Base-by-base conservation (phyloP, 352 stramenopile genomes). In the Thalassiosira sp. region DNA sequence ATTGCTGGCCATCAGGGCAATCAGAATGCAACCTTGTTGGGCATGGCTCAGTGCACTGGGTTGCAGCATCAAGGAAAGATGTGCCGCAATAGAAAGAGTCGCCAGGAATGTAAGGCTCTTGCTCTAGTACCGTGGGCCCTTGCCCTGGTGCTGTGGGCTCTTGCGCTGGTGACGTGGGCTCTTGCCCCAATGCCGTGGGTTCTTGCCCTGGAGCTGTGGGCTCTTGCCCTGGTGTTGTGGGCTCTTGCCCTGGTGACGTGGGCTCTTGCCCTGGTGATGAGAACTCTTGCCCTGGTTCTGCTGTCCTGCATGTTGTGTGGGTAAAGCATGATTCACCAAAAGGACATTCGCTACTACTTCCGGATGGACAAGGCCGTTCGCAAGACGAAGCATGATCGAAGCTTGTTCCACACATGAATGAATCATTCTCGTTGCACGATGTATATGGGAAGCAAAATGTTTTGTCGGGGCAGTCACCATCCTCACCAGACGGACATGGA, bases 361-460 rank as follows among this genome's bases (percentile, higher is more conserved):
- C 69, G 13, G 58, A 69, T 7, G 69, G 63, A 66, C 58, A 78
- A 45, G 69, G 69, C 20, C 61, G 58, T 27, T 52, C 25, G 25
- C 76, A 84, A 16, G 33, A 52, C 28, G 76, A 79, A 18, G 70
- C 76, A 52, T 79, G 62, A 27, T 84, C 68, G 57, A 84, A 76
- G 24, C 69, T 84, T 18, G 61, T 69, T 54, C 76, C 76, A 56
- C 76, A 84, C 76, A 84, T 84, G 51, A 84, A 84, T 10, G 68
- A 70, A 25, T 77, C 69, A 45, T 68, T 64, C 45, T 79, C 54
- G 24, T 77, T 49, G 53, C 76, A 84, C 6, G 69, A 51, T 43
- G 76, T 84, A 28, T 84, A 84, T n/a, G 76, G 76, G 22, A 74
- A 84, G 53, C 76, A 84, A 56, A 64, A 72, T 28, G 76, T 84